Conservation (phyloP, 169 alveolate genomes). For the Cryptosporidium baileyi region DNA sequence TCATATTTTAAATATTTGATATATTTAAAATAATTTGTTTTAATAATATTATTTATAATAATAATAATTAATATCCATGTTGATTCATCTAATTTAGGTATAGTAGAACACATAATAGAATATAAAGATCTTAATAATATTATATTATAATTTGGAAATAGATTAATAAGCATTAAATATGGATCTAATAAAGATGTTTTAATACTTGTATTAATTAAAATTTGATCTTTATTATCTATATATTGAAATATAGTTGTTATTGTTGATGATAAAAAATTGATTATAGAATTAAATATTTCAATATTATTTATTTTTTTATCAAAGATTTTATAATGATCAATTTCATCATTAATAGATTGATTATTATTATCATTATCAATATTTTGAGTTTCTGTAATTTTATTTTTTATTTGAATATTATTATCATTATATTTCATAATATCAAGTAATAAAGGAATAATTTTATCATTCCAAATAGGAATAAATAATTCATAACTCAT, state of each 20-base stretch:
- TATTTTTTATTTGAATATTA: background rate
- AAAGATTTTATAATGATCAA: background rate
- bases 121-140: conserved; percentile 26
- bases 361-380: background rate
- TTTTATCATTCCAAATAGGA: conserved; percentile 61
- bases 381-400: background rate
- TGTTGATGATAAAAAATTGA: conserved; percentile 43
- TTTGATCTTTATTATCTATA: background rate
- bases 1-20: conserved; percentile 16
- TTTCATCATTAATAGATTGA: background rate
- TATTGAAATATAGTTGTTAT: conserved; percentile 34
- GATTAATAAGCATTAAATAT: conserved; percentile 1
- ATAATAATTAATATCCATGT: conserved; percentile 32
- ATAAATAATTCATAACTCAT: conserved; percentile 53
- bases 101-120: conserved; percentile 32
- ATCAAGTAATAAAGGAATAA: conserved; percentile 22
- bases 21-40: background rate
- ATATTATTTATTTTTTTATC: background rate
- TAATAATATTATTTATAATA: background rate
- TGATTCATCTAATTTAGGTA: conserved; percentile 43
- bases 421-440: background rate
- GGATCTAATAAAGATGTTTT: conserved; percentile 29
- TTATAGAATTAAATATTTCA: conserved; percentile 4
- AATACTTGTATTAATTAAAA: background rate
- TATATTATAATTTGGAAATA: conserved; percentile 25